A percentile compares a stretch with the other conserved stretches of the same genome.
These are phyloP conservation scores for Taphrina flavorubra DNA, from an alignment of 1,139 yeast genomes.

Conservation along the genomic window DNA sequence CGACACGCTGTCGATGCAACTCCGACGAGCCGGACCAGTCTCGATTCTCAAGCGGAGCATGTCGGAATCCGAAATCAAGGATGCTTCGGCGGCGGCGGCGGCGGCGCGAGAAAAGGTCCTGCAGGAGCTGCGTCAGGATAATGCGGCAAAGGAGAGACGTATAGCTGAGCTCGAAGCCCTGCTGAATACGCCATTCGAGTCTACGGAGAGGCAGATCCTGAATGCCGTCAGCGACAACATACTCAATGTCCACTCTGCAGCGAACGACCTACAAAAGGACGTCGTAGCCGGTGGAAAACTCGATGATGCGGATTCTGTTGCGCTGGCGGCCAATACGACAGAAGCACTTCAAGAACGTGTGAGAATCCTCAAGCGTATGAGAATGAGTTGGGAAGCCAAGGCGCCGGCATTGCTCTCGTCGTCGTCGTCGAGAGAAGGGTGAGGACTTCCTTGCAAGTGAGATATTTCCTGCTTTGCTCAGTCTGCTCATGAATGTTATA, in stretches of 20 bases:
- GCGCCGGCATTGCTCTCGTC: slow-evolving; percentile 10
- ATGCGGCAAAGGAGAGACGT: slow-evolving; percentile 8
- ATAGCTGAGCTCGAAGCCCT: slow-evolving; percentile 19
- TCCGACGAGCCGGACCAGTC: slow-evolving; percentile 5
- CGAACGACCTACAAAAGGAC: neutral
- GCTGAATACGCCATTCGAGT: slow-evolving; percentile 8
- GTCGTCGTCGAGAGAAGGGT: neutral
- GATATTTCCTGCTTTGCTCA: too few relatives aligned
- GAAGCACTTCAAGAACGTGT: slow-evolving; percentile 11
- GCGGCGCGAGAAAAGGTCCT: neutral
- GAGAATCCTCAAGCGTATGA: slow-evolving; percentile 6
- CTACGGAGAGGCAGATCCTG: slow-evolving; percentile 20
- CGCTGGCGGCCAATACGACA: neutral
- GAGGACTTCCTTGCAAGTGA: neutral
- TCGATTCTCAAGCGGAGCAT: slow-evolving; percentile 6
- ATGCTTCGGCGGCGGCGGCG: neutral
- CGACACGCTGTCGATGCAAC: slow-evolving; percentile 4
- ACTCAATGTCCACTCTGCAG: neutral
- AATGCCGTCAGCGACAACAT: slow-evolving; percentile 18
- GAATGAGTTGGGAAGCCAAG: slow-evolving; percentile 26
- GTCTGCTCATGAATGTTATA: too few relatives aligned
- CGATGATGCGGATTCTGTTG: neutral
- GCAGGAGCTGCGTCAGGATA: neutral
- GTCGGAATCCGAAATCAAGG: slow-evolving; percentile 16
- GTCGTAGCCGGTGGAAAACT: neutral